Percentiles rank a stretch among this genome's conserved stretches.
phyloP scores from a whole-genome alignment of 176 grass and related monocot genomes.

The Bromus sterilis region DNA sequence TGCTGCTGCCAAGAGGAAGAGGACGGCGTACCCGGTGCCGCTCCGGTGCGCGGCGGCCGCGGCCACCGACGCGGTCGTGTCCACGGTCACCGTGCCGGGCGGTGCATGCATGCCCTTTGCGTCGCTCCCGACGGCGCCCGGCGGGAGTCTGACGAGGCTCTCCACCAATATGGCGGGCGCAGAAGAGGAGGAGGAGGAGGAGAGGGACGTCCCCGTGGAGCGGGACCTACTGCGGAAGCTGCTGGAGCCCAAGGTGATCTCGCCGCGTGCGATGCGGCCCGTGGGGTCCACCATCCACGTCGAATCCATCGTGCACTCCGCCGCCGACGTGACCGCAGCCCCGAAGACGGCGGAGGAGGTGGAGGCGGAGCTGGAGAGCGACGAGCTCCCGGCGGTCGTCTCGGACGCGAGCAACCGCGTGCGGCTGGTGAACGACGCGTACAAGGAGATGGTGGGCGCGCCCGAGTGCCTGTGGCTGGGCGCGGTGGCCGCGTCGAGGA shows the following conservation, averaged over 20 bases:
- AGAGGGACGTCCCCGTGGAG: constrained; percentile 46
- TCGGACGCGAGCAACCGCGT: constrained; percentile 73
- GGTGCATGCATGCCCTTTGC: neutral
- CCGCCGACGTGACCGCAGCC: neutral
- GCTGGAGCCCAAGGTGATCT: constrained; percentile 67
- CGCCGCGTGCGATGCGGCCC: constrained; percentile 62
- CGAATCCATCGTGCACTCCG: constrained; percentile 21
- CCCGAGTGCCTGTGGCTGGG: constrained; percentile 87
- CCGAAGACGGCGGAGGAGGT: constrained; percentile 48
- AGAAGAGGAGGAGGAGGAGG: neutral
- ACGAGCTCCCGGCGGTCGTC: constrained; percentile 60
- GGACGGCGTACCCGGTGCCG: constrained; percentile 18
- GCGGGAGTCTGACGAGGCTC: constrained; percentile 15
- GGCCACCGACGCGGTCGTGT: constrained; percentile 23
- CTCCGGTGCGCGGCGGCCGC: constrained; percentile 15
- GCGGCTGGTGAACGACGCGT: constrained; percentile 80
- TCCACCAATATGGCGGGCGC: neutral
- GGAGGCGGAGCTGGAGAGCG: constrained; percentile 66
- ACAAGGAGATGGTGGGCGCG: constrained; percentile 82
- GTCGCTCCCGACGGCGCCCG: neutral
- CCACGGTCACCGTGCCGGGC: neutral
- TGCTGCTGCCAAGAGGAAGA: constrained; percentile 31
- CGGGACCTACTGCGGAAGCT: constrained; percentile 80
- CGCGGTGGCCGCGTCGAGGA: constrained; percentile 42
- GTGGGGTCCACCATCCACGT: constrained; percentile 64